Percentiles rank a stretch among this genome's conserved stretches.
These are phyloP conservation scores for Aspergillus amoenus DNA, from an alignment of 2,329 filamentous ascomycete species.

Conservation along the genomic window DNA sequence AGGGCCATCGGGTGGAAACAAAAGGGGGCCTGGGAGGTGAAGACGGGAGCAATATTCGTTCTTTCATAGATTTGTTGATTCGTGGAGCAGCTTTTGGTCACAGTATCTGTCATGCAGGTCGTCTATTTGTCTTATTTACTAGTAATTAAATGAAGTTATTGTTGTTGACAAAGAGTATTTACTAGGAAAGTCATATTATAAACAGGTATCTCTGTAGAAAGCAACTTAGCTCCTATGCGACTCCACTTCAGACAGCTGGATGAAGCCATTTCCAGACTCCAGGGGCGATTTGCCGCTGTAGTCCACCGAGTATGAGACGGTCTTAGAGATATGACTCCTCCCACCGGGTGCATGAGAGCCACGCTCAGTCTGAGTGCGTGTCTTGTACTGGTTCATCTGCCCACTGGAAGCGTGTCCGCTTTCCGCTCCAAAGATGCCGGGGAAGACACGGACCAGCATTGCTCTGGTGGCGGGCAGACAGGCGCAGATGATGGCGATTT, in stretches of 20 bases:
- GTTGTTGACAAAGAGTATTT: too few species aligned
- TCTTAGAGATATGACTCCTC: constrained; percentile 14
- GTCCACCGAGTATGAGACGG: constrained; percentile 24
- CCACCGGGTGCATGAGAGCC: neutral
- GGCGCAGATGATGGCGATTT: constrained; percentile 27
- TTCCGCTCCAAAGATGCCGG: constrained; percentile 13
- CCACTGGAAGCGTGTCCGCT: neutral
- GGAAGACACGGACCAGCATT: constrained; percentile 21
- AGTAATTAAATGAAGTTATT: too few species aligned
- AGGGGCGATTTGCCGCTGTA: constrained; percentile 16
- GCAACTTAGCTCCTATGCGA: neutral
- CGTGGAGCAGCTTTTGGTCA: too few species aligned
- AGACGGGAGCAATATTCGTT: too few species aligned
- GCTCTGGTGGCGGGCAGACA: constrained; percentile 27
- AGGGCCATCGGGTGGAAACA: too few species aligned
- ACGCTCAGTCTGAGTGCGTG: fast-evolving
- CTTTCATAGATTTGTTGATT: too few species aligned
- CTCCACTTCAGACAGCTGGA: constrained; percentile 16
- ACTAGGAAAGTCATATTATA: too few species aligned
- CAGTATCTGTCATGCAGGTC: too few species aligned
- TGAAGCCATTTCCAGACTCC: constrained; percentile 13
- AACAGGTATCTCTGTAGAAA: too few species aligned
- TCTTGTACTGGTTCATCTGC: neutral
- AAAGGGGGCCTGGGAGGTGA: too few species aligned
- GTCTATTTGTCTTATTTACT: too few species aligned